phyloP scores from a whole-genome alignment of 805 yeast genomes.

The Monosporozyma servazzii region DNA sequence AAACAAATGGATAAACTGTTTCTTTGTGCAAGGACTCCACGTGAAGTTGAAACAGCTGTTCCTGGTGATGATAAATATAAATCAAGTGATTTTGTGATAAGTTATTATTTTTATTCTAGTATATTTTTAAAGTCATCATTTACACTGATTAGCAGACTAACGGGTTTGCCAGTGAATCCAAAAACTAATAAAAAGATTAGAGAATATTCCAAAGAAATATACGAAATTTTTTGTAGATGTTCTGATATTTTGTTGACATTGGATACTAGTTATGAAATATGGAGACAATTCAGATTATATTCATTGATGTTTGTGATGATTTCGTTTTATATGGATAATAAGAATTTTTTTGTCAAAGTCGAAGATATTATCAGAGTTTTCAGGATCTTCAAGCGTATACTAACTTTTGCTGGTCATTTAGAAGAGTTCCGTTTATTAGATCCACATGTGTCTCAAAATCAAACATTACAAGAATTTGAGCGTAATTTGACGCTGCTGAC shows the following conservation, averaged over 20 bases:
- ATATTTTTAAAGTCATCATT: constrained; percentile 8
- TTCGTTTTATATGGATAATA: background rate
- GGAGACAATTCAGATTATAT: constrained; percentile 9
- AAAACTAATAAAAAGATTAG: constrained; percentile 3
- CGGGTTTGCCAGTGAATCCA: constrained; percentile 6
- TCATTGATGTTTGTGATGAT: constrained; percentile 9
- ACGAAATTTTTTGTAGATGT: constrained; percentile 1
- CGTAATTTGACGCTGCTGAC: constrained; percentile 4
- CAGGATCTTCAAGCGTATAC: constrained; percentile 11
- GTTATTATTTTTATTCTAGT: constrained; percentile 6
- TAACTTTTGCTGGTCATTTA: background rate
- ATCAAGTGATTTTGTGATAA: constrained; percentile 8
- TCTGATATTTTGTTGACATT: constrained; percentile 7
- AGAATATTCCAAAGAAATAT: constrained; percentile 2
- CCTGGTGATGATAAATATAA: constrained; percentile 5
- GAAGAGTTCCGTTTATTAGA: background rate
- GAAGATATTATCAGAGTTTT: constrained; percentile 10
- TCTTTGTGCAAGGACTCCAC: background rate
- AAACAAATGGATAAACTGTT: background rate
- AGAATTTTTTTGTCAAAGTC: background rate
- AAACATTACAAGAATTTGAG: constrained; percentile 4
- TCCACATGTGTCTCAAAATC: constrained; percentile 1
- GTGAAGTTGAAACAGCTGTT: background rate
- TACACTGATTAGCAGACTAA: constrained; percentile 11
- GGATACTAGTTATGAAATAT: constrained; percentile 12